These are phyloP conservation scores for Plasmopara muralis DNA, from an alignment of 352 stramenopile genomes.

Conservation along the genomic window DNA sequence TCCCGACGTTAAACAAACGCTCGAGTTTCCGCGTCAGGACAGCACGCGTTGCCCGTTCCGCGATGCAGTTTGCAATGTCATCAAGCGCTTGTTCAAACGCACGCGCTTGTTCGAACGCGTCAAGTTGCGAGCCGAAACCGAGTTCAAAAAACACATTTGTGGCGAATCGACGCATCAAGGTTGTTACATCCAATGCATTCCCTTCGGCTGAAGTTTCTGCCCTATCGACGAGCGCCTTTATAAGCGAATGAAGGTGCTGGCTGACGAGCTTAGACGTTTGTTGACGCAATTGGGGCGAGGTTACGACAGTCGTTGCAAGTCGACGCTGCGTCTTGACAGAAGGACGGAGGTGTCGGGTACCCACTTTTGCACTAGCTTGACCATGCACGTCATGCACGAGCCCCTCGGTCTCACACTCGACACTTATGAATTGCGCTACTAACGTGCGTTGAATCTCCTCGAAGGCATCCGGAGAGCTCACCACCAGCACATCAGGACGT, in stretches of 20 bases:
- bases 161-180: slow-evolving; percentile 17
- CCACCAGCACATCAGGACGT: slow-evolving; percentile 19
- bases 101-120: slow-evolving; percentile 9
- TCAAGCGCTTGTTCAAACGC: slow-evolving; percentile 24
- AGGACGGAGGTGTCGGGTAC: slow-evolving; percentile 3
- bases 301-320: slow-evolving; percentile 70
- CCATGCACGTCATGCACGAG: slow-evolving; percentile 13
- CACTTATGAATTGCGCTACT: slow-evolving; percentile 40
- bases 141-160: slow-evolving; percentile 31
- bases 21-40: slow-evolving; percentile 29
- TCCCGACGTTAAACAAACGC: slow-evolving; percentile 24
- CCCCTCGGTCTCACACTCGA: slow-evolving; percentile 8
- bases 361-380: slow-evolving; percentile 18
- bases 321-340: slow-evolving; percentile 18
- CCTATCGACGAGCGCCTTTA: slow-evolving; percentile 14
- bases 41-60: slow-evolving; percentile 11
- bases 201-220: background rate
- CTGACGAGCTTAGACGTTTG: slow-evolving; percentile 26
- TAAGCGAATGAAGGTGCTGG: slow-evolving; percentile 21
- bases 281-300: slow-evolving; percentile 31
- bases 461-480: slow-evolving; percentile 22
- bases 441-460: slow-evolving; percentile 35
- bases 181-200: slow-evolving; percentile 22
- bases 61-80: slow-evolving; percentile 7
- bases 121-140: slow-evolving; percentile 25